phyloP scores from a whole-genome alignment of 371 early-diverging fungal species.

The Caulochytrium protostelioides region DNA sequence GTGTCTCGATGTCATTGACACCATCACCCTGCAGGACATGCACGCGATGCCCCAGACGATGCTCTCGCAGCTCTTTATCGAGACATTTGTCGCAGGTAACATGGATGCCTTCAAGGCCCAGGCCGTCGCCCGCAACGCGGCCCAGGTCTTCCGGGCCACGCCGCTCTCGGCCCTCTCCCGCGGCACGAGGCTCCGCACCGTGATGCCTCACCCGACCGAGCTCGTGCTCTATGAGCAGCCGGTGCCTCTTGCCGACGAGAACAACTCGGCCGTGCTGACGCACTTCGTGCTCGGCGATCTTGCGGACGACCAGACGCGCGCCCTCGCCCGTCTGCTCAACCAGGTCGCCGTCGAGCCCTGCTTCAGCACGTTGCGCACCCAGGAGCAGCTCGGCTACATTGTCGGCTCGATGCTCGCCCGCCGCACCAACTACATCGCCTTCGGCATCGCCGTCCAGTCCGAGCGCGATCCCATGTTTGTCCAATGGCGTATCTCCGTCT shows the following conservation, averaged over 20 bases:
- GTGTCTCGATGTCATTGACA: too few relatives aligned
- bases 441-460: constrained; percentile 64
- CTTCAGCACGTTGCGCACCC: constrained; percentile 78
- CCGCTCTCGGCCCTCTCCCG: too few relatives aligned
- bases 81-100: too few relatives aligned
- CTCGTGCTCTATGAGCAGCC: too few relatives aligned
- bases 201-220: too few relatives aligned
- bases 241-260: constrained; percentile 51
- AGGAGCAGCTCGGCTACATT: constrained; percentile 45
- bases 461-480: constrained; percentile 61
- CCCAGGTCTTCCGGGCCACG: too few relatives aligned
- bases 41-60: too few relatives aligned
- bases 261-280: constrained; percentile 71
- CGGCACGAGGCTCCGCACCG: too few relatives aligned
- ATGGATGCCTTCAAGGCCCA: too few relatives aligned
- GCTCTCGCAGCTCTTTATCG: too few relatives aligned
- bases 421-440: constrained; percentile 36
- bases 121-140: too few relatives aligned
- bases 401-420: constrained; percentile 47
- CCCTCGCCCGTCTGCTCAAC: constrained; percentile 35
- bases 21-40: too few relatives aligned
- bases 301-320: constrained; percentile 15
- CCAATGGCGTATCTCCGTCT: constrained; percentile 55
- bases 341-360: constrained; percentile 68
- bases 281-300: constrained; percentile 33